Base-by-base conservation (phyloP, 306 rosid species). In the Dalbergia cochinchinensis region DNA sequence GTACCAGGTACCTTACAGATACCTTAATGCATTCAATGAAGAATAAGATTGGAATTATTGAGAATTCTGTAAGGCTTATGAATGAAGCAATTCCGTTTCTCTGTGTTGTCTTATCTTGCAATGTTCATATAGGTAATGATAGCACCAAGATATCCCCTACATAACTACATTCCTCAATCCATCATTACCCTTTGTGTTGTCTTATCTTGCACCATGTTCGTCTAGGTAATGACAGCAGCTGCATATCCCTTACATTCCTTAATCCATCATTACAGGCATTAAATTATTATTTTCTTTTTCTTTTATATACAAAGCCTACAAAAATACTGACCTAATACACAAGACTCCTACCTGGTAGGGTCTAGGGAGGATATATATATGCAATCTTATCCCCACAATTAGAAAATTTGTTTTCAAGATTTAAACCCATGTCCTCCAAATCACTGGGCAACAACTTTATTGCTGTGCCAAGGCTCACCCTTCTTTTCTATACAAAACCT, bases 101-200 rank as follows among this genome's bases (percentile, higher is more conserved):
- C 60, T 41, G 53, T 47, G 53, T 57, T 61, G 16, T 54, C 22
- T 76, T 51, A 20, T 65, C 55, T 65, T 42, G 75, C 68, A 55
- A n/a, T 55, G 14, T 54, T 15, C n/a, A 26, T 55, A 37, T 67
- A n/a, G 68, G 64, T 31, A 31, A 19, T 47, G 60, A 51, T 69
- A 14, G 41, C 41, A 64, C 54, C 72, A 53, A 26, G 73, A 6
- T 48, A 51, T 26, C 31, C 31, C 31, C 31, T 26, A 26, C 31
- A 26, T 26, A 26, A 26, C 31, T 1, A 26, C 31, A 26, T 26
- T 26, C 31, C 31, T 26, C 31, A 26, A 26, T 26, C 31, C 31
- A 26, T 2, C 3, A 26, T 0, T 26, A 26, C 31, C 31, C 31
- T 26, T 26, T 26, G 31, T 26, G 31, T 26, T 26, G 31, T 26